Conservation (phyloP, 176 grass and related monocot genomes). For the Rhynchospora pubera region DNA sequence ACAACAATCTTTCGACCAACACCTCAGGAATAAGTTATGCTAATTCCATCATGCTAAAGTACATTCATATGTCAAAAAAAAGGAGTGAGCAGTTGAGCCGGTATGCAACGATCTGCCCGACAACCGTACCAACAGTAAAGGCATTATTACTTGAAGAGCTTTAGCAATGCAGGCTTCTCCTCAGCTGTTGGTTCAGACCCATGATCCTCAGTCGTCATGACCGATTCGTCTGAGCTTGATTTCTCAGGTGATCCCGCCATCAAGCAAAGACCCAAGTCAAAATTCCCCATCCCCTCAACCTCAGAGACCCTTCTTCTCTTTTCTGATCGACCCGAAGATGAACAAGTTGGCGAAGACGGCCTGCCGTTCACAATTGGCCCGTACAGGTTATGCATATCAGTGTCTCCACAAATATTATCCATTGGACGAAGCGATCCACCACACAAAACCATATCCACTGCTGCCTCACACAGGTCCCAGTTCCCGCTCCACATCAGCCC, state of each 20-base stretch:
- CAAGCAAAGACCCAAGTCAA: constrained; percentile 60
- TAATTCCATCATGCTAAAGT: not conserved
- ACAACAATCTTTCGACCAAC: not conserved
- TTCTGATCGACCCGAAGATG: constrained; percentile 20
- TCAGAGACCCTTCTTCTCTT: constrained; percentile 19
- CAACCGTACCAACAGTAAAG: not conserved
- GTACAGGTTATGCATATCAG: constrained; percentile 41
- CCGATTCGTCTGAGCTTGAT: constrained; percentile 44
- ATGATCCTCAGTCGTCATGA: constrained; percentile 46
- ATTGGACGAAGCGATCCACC: constrained; percentile 43
- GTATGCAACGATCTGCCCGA: not conserved
- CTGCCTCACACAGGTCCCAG: constrained; percentile 83
- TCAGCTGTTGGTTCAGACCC: not conserved
- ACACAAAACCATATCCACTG: constrained; percentile 52
- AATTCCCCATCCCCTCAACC: constrained; percentile 18
- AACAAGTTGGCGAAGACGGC: constrained; percentile 29
- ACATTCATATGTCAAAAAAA: too few relatives aligned
- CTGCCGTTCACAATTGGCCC: constrained; percentile 24
- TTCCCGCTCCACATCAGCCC: constrained; percentile 71
- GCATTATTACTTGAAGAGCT: constrained; percentile 44
- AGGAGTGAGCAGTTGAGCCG: too few relatives aligned
- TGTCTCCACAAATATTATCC: constrained; percentile 32
- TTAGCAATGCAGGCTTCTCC: constrained; percentile 33
- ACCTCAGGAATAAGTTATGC: not conserved
- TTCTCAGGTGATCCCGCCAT: constrained; percentile 28